phyloP scores from a whole-genome alignment of 345 rosid species.

The Salix koriyanagi region DNA sequence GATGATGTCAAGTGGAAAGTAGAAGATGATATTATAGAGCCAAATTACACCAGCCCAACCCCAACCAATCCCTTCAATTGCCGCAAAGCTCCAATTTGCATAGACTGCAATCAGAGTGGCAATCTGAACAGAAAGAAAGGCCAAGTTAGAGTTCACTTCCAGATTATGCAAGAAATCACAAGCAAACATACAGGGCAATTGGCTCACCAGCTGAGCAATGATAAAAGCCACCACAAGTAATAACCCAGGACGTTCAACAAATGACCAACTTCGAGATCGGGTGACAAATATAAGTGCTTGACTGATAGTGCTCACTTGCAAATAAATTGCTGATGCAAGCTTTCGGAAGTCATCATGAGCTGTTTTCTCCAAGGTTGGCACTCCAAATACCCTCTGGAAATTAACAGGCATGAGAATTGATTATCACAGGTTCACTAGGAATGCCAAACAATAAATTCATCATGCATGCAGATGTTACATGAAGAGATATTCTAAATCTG shows the following conservation, averaged over 20 bases:
- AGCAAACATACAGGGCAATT: constrained; percentile 3
- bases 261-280: constrained; percentile 93
- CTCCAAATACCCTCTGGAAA: constrained; percentile 72
- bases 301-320: constrained; percentile 96
- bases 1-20: constrained; percentile 82
- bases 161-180: neutral
- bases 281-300: constrained; percentile 98
- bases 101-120: constrained; percentile 96
- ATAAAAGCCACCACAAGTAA: constrained; percentile 69
- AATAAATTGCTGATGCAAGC: constrained; percentile 93
- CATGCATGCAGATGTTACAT: neutral
- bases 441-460: neutral
- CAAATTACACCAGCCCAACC: constrained; percentile 99
- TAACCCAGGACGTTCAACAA: constrained; percentile 85
- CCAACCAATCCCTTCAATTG: constrained; percentile 98
- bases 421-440: neutral
- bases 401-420: constrained; percentile 8
- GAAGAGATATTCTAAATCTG: neutral
- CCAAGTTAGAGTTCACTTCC: constrained; percentile 3
- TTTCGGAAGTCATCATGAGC: constrained; percentile 86
- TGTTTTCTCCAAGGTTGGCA: constrained; percentile 77
- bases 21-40: constrained; percentile 85
- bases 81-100: constrained; percentile 93
- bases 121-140: constrained; percentile 43
- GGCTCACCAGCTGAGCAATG: constrained; percentile 86